phyloP scores from a whole-genome alignment of 805 yeast species.

The Vanderwaltozyma tropicalis region DNA sequence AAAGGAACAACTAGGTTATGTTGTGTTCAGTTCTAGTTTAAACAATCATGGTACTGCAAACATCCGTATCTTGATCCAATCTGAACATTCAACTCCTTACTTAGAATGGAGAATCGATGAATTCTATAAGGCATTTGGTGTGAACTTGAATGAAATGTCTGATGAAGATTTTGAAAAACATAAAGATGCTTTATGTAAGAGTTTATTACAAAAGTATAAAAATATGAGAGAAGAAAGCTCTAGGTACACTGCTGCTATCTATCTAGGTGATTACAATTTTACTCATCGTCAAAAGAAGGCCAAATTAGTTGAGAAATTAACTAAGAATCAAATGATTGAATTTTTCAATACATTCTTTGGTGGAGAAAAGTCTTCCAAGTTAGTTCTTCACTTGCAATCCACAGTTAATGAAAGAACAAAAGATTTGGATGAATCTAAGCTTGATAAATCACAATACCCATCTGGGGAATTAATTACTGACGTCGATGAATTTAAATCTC shows the following conservation, averaged over 20 bases:
- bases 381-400: constrained; percentile 57
- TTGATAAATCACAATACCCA: constrained; percentile 32
- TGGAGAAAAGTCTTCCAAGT: constrained; percentile 29
- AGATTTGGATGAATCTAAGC: constrained; percentile 12
- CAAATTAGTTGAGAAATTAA: constrained; percentile 39
- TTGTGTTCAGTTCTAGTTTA: constrained; percentile 71
- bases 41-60: constrained; percentile 51
- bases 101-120: constrained; percentile 67
- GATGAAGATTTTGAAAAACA: constrained; percentile 59
- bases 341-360: constrained; percentile 42
- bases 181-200: constrained; percentile 54
- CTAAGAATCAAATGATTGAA: constrained; percentile 46
- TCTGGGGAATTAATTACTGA: constrained; percentile 37
- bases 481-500: constrained; percentile 47
- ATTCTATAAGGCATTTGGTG: constrained; percentile 44
- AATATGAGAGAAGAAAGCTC: constrained; percentile 68
- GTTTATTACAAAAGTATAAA: constrained; percentile 61
- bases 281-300: constrained; percentile 47
- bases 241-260: constrained; percentile 56
- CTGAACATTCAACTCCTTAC: constrained; percentile 66
- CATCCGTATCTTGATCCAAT: constrained; percentile 67
- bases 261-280: constrained; percentile 74
- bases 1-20: constrained; percentile 89
- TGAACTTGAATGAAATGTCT: constrained; percentile 39
- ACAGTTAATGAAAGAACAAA: constrained; percentile 17